A percentile compares a stretch with the other conserved stretches of the same genome.
Conservation (phyloP, 2,329 filamentous ascomycete genomes). For the Colletotrichum sp. region DNA sequence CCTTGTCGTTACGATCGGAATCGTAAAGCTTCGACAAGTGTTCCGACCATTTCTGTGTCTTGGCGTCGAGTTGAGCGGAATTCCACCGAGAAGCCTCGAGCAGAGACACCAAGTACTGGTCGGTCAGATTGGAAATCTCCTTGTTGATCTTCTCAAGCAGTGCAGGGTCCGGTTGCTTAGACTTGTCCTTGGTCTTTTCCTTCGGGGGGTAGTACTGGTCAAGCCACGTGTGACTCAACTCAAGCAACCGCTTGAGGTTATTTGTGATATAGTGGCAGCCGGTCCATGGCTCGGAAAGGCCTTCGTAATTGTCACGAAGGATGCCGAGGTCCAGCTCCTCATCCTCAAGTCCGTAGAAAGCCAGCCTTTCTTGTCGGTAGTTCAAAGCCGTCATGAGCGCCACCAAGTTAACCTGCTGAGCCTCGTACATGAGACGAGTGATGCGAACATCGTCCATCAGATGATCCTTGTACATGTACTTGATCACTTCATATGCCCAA, state of each 20-base stretch:
- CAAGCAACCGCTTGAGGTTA: constrained; percentile 64
- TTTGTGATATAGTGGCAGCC: constrained; percentile 69
- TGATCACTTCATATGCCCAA: constrained; percentile 80
- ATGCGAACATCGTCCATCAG: constrained; percentile 59
- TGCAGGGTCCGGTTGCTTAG: constrained; percentile 39
- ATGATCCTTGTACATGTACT: constrained; percentile 70
- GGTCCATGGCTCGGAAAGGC: constrained; percentile 85
- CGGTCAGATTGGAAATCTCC: constrained; percentile 56
- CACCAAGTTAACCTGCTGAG: constrained; percentile 68
- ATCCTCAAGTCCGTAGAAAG: constrained; percentile 73
- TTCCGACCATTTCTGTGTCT: constrained; percentile 45
- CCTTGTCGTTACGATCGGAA: constrained; percentile 56
- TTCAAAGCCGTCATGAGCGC: constrained; percentile 71
- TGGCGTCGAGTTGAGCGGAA: constrained; percentile 47
- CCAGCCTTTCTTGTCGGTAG: constrained; percentile 75
- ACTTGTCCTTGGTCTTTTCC: constrained; percentile 32
- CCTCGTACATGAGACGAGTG: constrained; percentile 69
- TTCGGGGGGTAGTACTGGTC: constrained; percentile 45
- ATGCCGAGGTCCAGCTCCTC: constrained; percentile 72
- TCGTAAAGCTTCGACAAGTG: constrained; percentile 54
- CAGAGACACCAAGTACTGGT: constrained; percentile 59
- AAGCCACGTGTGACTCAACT: constrained; percentile 62
- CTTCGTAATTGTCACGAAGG: constrained; percentile 67
- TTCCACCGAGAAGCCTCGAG: constrained; percentile 60
- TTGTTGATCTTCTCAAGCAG: constrained; percentile 52